Evolutionary conservation across 2,329 filamentous ascomycete genomes (phyloP), one percentile per base, ranked within the genome.

Genomic region (Arthrobotrys sinensis): DNA sequence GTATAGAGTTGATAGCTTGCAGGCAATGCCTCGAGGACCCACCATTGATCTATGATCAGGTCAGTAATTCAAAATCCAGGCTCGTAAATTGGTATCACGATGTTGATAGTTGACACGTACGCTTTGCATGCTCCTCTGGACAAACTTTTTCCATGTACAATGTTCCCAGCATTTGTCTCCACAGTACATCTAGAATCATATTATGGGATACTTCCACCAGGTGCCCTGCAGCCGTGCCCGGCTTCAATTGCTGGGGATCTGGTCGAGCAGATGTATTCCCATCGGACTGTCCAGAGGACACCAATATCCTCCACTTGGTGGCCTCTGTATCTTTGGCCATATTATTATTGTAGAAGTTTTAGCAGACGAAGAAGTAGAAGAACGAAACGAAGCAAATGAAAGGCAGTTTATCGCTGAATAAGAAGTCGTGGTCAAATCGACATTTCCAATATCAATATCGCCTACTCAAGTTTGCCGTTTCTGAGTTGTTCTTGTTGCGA

Each of bases 221-320:
- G 53, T 57, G 60, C 34, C 66, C 73, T 36, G 40, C 62, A 24
- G 46, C 36, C 1, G 55, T 57, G 7, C 50, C 72, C 6, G 72
- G 57, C 16, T 63, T 52, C 46, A 71, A 48, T 28, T 68, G 75
- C 38, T 78, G 75, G 50, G 55, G 28, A n/a, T 64, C 53, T 11
- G 75, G 75, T 50, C 75, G 67, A 38, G 75, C 75, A 19, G 67
- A 72, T 6, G 62, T 28, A 65, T 78, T 48, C 34, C 75, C 75
- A 68, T 78, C 75, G 21, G 75, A 78, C 28, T 78, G 75, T 24
- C 67, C 52, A 66, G 72, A 65, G 43, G 71, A 67, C 5, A 72
- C 16, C 8, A 78, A 55, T 67, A 78, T 72, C 63, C 75, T 78
- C 75, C 75, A 78, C 28, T 71, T 72, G 11, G 62, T 43, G 28